Base-by-base conservation (phyloP, 2,329 filamentous ascomycete genomes). In the Parafenestella ontariensis region DNA sequence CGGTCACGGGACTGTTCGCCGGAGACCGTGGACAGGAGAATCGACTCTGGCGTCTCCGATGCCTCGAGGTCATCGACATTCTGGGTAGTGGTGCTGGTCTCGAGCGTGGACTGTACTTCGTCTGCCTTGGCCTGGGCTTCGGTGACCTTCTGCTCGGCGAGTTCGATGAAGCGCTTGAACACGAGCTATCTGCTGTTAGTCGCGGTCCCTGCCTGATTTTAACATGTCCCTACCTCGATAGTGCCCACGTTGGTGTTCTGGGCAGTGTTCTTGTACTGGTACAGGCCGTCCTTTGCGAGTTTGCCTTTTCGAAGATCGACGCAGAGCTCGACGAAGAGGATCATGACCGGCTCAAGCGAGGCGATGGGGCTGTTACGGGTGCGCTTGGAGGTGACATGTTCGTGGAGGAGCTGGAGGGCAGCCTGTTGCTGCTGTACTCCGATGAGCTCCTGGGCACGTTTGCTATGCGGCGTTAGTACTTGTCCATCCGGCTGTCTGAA, bases 201-300 rank as follows among this genome's bases (percentile, higher is more conserved):
- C 23, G 10, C 20, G 10, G 24, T 10, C 10, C 5, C 11, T 17
- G n/a, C 1, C 18, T 20, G 40, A 46, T 31, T 47, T 5, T 15
- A 18, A 15, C n/a, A 9, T 31, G 44, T 4, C 34, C 52, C 76
- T 81, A 92, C 90, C 87, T 98, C 95, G 77, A 99, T 99, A 58
- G 95, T 99, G 69, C 87, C 92, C 66, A 99, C 92, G 76, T 98
- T 98, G 69, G 94, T 96, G 82, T 99, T 99, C 79, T 99, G 95
- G 51, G 93, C 94, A 67, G 97, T 98, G 79, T 99, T 99, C 85
- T 99, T 99, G 86, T 99, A 99, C 79, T 97, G 95, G 79, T 98
- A 99, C 44, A 99, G 85, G 58, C 95, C 95, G 82, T 99, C 95
- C 85, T 99, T 99, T 78, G 94, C 95, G 58, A 95, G 86, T 81